Evolutionary conservation across 371 early-diverging fungal genomes (phyloP).

Genomic region (Haplosporangium sp.): DNA sequence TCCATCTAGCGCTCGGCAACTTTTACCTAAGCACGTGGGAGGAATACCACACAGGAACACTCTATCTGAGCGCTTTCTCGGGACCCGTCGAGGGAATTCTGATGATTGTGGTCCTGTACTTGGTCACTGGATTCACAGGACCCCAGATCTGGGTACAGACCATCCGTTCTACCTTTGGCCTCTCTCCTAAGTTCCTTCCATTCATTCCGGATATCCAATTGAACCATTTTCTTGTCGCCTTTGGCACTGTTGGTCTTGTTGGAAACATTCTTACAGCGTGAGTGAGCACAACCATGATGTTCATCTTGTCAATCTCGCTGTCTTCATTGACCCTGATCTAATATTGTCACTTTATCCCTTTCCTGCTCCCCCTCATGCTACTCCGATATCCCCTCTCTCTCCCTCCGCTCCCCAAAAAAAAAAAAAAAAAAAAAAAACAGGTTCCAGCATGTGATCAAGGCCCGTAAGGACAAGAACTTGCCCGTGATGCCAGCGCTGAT

Average conservation of each 20-base stretch:
- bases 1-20: conserved; percentile 73
- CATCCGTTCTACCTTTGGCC: conserved; percentile 33
- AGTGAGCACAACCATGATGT: conserved; percentile 36
- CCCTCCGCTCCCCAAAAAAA: too few relatives aligned
- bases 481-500: conserved; percentile 65
- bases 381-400: too few relatives aligned
- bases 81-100: conserved; percentile 98
- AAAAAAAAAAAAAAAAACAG: too few relatives aligned
- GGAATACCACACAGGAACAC: conserved; percentile 93
- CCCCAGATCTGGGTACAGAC: conserved; percentile 58
- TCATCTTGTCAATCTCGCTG: too few relatives aligned
- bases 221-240: conserved; percentile 69
- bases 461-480: conserved; percentile 61
- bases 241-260: conserved; percentile 66
- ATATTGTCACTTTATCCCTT: too few relatives aligned
- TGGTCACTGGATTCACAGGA: conserved; percentile 81
- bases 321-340: too few relatives aligned
- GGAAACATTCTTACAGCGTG: conserved; percentile 72
- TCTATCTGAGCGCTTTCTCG: conserved; percentile 92
- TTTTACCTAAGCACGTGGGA: conserved; percentile 97
- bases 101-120: conserved; percentile 68
- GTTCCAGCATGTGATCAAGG: conserved; percentile 65
- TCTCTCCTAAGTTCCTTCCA: conserved; percentile 43
- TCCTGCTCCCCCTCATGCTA: too few relatives aligned
- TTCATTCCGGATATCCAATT: conserved; percentile 66